phyloP scores from a whole-genome alignment of 345 rosid genomes.

The Punica granatum region DNA sequence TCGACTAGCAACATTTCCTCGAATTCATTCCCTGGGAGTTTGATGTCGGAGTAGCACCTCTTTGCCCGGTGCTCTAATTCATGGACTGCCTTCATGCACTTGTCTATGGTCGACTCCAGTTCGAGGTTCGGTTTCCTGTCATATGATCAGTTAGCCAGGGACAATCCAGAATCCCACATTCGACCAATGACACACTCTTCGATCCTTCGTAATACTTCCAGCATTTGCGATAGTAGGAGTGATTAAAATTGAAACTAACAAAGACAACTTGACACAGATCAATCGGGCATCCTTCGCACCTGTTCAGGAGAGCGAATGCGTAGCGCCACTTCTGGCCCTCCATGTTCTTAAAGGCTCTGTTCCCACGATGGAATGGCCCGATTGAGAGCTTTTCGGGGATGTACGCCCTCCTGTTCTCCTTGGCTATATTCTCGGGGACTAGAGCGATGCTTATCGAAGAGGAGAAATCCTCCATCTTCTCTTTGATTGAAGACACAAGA shows the following conservation, averaged over 20 bases:
- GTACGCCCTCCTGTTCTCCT: slow-evolving; percentile 4
- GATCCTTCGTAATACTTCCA: too few relatives aligned
- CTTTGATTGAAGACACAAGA: slow-evolving; percentile 23
- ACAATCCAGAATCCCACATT: too few relatives aligned
- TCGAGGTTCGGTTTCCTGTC: slow-evolving; percentile 18
- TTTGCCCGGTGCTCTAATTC: slow-evolving; percentile 35
- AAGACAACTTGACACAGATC: too few relatives aligned
- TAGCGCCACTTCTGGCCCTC: slow-evolving; percentile 46
- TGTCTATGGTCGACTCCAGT: slow-evolving; percentile 27
- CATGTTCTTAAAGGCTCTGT: background rate
- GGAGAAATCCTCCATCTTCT: slow-evolving; percentile 27
- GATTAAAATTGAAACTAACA: too few relatives aligned
- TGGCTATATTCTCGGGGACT: slow-evolving; percentile 9
- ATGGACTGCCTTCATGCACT: slow-evolving; percentile 25
- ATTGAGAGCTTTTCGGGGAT: slow-evolving; percentile 32
- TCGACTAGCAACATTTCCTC: slow-evolving; percentile 38
- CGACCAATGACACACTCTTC: too few relatives aligned
- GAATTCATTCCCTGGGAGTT: slow-evolving; percentile 18
- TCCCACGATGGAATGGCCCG: slow-evolving; percentile 32
- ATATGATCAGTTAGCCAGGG: too few relatives aligned
- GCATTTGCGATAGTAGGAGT: too few relatives aligned
- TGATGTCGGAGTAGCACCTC: slow-evolving; percentile 18
- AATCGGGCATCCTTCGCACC: too few relatives aligned
- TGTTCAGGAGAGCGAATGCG: slow-evolving; percentile 27
- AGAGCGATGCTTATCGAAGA: slow-evolving; percentile 24